A percentile compares a stretch with the other conserved stretches of the same genome.
Conservation (phyloP, 345 rosid genomes). For the Euclidium syriacum region DNA sequence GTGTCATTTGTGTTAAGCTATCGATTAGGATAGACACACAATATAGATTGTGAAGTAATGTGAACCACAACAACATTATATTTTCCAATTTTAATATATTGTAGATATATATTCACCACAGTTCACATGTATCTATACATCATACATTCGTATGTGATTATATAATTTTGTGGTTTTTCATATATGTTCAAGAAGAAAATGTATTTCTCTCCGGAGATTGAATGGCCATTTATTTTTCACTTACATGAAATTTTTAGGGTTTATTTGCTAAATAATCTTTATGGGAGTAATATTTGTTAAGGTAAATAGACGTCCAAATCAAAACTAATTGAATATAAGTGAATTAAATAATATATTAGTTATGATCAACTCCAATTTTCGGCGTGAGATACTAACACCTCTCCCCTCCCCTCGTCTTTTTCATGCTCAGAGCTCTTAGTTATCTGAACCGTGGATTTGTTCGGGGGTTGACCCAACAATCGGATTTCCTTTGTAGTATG, state of each 20-base stretch:
- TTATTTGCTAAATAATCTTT: too few species aligned
- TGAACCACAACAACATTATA: not conserved
- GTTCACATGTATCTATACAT: not conserved
- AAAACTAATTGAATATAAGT: too few species aligned
- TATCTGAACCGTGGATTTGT: too few species aligned
- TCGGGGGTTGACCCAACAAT: too few species aligned
- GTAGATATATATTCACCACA: not conserved
- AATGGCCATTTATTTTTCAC: not conserved
- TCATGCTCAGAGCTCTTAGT: too few species aligned
- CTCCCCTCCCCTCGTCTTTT: too few species aligned
- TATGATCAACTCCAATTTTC: too few species aligned
- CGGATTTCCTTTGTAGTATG: too few species aligned
- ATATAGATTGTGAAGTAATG: constrained; percentile 15
- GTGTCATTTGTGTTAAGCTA: constrained; percentile 19
- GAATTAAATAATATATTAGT: too few species aligned
- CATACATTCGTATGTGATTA: not conserved
- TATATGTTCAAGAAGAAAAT: not conserved
- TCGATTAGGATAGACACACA: constrained; percentile 33
- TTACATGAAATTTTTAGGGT: not conserved
- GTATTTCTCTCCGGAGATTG: not conserved
- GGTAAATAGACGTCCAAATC: too few species aligned
- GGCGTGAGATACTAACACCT: too few species aligned
- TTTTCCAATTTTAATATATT: not conserved
- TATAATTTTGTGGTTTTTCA: not conserved
- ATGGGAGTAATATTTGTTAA: too few species aligned